These are phyloP conservation scores for Clonostachys rosea DNA, from an alignment of 2,329 filamentous ascomycete species.

Conservation along the genomic window DNA sequence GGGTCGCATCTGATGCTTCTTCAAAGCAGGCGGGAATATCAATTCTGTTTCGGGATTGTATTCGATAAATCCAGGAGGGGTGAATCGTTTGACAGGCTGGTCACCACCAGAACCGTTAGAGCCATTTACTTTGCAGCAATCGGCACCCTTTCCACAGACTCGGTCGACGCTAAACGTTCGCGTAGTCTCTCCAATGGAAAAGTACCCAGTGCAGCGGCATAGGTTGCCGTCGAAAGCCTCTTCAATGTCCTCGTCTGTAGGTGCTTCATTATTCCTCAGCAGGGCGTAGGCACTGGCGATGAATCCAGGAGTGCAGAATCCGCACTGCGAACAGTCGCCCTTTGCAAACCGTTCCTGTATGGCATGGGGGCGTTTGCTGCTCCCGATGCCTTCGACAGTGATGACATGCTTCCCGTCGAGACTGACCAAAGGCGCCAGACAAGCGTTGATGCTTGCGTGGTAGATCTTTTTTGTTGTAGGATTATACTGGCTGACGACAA, in stretches of 20 bases:
- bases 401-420: constrained; percentile 98
- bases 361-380: constrained; percentile 80
- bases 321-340: constrained; percentile 85
- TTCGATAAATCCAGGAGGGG: constrained; percentile 85
- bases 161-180: constrained; percentile 72
- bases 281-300: constrained; percentile 97
- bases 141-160: constrained; percentile 46
- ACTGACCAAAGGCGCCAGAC: constrained; percentile 85
- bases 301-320: constrained; percentile 96
- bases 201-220: constrained; percentile 92
- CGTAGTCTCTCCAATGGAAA: constrained; percentile 89
- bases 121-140: constrained; percentile 70
- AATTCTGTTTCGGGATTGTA: constrained; percentile 92
- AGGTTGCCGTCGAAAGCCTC: constrained; percentile 97
- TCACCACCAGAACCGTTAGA: constrained; percentile 28
- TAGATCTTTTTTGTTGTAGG: constrained; percentile 90
- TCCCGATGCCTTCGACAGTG: constrained; percentile 93
- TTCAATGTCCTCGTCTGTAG: constrained; percentile 79
- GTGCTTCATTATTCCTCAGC: constrained; percentile 75
- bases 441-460: constrained; percentile 95
- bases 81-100: constrained; percentile 63
- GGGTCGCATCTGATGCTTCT: constrained; percentile 76
- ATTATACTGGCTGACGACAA: constrained; percentile 91
- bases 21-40: constrained; percentile 85
- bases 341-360: constrained; percentile 87